Evolutionary conservation across 2,329 filamentous ascomycete species (phyloP), one percentile per base, ranked within the genome.

Genomic region (Stachybotrys chlorohalonatus): DNA sequence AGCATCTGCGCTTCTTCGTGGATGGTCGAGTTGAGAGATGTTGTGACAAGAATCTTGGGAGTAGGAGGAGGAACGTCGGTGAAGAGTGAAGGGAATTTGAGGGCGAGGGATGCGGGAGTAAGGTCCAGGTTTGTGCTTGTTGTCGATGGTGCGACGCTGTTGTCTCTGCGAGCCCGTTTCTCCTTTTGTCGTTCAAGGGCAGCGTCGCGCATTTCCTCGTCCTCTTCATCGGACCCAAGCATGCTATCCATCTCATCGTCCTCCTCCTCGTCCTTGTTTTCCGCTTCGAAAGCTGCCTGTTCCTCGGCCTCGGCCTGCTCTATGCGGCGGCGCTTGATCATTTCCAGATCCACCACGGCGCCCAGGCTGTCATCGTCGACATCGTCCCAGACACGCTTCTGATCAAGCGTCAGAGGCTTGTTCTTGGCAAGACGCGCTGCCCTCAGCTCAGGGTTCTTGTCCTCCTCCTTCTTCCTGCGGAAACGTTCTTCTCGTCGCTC

Each of bases 1-100:
- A 97, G 81, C 47, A 91, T 79, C 56, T 88, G 73, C 51, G 90
- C 92, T 75, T 95, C 84, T 58, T 86, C 72, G 76, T 99, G 93
- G 11, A 97, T 82, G 1, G 87, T 93, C 11, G 89, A 90, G 74
- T 96, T 92, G 64, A 96, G 79, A 11, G 85, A 89, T 7, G 94
- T 97, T 1, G 94, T 99, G 66, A 99, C 82, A 46, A 99, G 84
- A 59, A 97, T 85, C 72, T 96, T 95, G 52, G 94, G 92, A 56
- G 73, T 72, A 54, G 76, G 80, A 51, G 77, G 82, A 39, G 77
- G 82, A 62, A 79, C 69, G 52, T 84, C 81, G 57, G 74, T 75
- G 65, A 86, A 86, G 42, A 86, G 77, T 1, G 77, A 75, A 31
- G 83, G 82, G 63, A 86, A 86, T 64, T 85, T 84, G 60, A 77